Conservation (phyloP, 1,139 yeast genomes). For the Yamadazyma spencermartinsiae region DNA sequence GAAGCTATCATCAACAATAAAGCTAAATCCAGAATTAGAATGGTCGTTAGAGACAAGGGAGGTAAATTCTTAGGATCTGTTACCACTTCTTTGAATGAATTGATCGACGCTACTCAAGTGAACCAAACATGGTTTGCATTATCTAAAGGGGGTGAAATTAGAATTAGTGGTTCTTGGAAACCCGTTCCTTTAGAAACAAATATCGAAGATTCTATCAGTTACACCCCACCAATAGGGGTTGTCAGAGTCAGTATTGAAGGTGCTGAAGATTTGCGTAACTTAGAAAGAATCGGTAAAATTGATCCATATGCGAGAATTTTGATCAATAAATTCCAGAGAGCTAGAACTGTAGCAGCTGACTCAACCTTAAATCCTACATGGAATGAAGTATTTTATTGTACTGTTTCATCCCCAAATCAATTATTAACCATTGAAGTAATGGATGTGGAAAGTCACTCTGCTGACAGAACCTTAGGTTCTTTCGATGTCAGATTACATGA, state of each 20-base stretch:
- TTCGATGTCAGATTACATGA: slow-evolving; percentile 69
- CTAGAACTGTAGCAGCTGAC: slow-evolving; percentile 72
- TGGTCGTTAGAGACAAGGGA: slow-evolving; percentile 62
- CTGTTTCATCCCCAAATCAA: slow-evolving; percentile 81
- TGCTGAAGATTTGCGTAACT: slow-evolving; percentile 75
- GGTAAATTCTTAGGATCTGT: slow-evolving; percentile 62
- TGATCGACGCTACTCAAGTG: slow-evolving; percentile 76
- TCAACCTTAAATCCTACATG: slow-evolving; percentile 78
- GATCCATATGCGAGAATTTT: slow-evolving; percentile 88
- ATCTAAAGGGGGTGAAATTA: slow-evolving; percentile 70
- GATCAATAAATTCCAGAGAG: slow-evolving; percentile 73
- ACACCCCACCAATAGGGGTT: slow-evolving; percentile 91
- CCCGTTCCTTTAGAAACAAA: slow-evolving; percentile 63
- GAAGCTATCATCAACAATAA: slow-evolving; percentile 79
- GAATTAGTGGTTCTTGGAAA: slow-evolving; percentile 75
- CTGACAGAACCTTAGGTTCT: slow-evolving; percentile 85
- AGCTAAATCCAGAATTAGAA: slow-evolving; percentile 64
- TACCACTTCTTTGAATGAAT: slow-evolving; percentile 63
- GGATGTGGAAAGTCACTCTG: slow-evolving; percentile 79
- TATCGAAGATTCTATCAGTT: slow-evolving; percentile 71
- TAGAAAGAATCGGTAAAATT: slow-evolving; percentile 85
- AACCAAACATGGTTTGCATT: slow-evolving; percentile 76
- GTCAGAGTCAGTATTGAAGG: slow-evolving; percentile 70
- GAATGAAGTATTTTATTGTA: slow-evolving; percentile 80
- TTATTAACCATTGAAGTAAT: slow-evolving; percentile 81